Evolutionary conservation across 2,329 filamentous ascomycete genomes (phyloP).

Genomic region (Corinectria fuckeliana): DNA sequence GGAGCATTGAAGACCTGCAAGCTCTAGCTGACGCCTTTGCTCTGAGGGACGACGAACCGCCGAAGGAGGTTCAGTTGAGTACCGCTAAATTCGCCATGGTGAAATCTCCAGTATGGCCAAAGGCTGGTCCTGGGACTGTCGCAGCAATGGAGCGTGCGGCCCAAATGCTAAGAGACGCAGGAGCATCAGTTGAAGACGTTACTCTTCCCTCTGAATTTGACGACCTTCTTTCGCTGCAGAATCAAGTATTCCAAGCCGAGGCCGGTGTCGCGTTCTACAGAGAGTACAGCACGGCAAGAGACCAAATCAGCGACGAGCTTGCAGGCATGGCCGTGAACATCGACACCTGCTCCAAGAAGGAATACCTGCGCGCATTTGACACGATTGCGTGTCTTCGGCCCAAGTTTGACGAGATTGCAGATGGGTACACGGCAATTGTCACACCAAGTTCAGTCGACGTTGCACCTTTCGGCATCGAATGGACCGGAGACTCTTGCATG

Average conservation of each 20-base stretch:
- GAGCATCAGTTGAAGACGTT: constrained; percentile 60
- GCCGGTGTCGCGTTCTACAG: constrained; percentile 57
- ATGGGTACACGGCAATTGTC: constrained; percentile 59
- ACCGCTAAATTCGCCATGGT: constrained; percentile 57
- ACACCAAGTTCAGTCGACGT: constrained; percentile 64
- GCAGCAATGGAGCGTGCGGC: constrained; percentile 47
- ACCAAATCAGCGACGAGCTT: constrained; percentile 49
- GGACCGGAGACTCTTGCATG: constrained; percentile 59
- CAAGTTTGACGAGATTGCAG: constrained; percentile 55
- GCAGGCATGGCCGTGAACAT: constrained; percentile 57
- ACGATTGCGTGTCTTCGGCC: constrained; percentile 56
- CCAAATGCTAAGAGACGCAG: constrained; percentile 46
- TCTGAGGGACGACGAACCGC: constrained; percentile 57
- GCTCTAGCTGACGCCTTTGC: constrained; percentile 61
- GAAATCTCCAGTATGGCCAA: constrained; percentile 57
- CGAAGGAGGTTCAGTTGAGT: constrained; percentile 41
- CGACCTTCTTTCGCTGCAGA: constrained; percentile 44
- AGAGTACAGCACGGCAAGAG: constrained; percentile 55
- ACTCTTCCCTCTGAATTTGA: constrained; percentile 54
- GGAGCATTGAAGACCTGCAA: constrained; percentile 63
- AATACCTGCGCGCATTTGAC: constrained; percentile 59
- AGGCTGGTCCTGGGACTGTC: constrained; percentile 47
- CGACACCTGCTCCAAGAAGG: constrained; percentile 46
- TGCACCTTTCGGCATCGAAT: constrained; percentile 56
- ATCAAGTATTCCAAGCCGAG: constrained; percentile 58